phyloP scores from a whole-genome alignment of 2,329 filamentous ascomycete genomes.

The Aspergillus pseudoviridinutans region DNA sequence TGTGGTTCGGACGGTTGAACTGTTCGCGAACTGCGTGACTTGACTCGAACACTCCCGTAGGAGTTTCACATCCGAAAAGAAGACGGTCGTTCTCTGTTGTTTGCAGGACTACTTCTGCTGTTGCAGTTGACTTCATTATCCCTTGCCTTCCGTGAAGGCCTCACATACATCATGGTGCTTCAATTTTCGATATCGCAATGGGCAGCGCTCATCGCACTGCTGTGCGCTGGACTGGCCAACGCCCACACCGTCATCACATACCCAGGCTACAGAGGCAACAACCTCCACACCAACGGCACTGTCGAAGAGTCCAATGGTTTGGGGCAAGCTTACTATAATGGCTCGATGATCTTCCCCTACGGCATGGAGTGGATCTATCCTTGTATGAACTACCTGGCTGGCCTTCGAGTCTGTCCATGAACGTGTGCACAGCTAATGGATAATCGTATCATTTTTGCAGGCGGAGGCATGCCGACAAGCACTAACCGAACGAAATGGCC shows the following conservation, averaged over 20 bases:
- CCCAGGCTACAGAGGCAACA: slow-evolving; percentile 83
- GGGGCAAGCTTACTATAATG: slow-evolving; percentile 44
- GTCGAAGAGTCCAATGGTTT: slow-evolving; percentile 44
- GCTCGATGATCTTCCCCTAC: slow-evolving; percentile 61
- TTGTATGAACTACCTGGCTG: slow-evolving; percentile 57
- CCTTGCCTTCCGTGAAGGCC: neutral
- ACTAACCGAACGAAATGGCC: slow-evolving; percentile 92
- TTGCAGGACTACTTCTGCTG: slow-evolving; percentile 3
- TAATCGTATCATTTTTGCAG: slow-evolving; percentile 44
- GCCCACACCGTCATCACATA: slow-evolving; percentile 79
- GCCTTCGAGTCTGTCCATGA: neutral
- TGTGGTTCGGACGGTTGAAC: slow-evolving; percentile 1
- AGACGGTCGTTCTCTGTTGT: neutral
- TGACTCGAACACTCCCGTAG: neutral
- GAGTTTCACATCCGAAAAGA: neutral
- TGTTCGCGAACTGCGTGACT: neutral
- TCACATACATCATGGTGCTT: slow-evolving; percentile 22
- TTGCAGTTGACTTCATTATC: neutral
- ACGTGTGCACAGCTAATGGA: slow-evolving; percentile 3
- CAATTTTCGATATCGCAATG: slow-evolving; percentile 26
- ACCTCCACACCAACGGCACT: slow-evolving; percentile 70
- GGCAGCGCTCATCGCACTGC: slow-evolving; percentile 26
- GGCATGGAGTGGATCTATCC: slow-evolving; percentile 96
- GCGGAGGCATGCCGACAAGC: slow-evolving; percentile 74
- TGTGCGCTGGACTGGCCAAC: slow-evolving; percentile 37